Evolutionary conservation across 768 basidiomycete species (phyloP).

Genomic region (Amanita rubescens): DNA sequence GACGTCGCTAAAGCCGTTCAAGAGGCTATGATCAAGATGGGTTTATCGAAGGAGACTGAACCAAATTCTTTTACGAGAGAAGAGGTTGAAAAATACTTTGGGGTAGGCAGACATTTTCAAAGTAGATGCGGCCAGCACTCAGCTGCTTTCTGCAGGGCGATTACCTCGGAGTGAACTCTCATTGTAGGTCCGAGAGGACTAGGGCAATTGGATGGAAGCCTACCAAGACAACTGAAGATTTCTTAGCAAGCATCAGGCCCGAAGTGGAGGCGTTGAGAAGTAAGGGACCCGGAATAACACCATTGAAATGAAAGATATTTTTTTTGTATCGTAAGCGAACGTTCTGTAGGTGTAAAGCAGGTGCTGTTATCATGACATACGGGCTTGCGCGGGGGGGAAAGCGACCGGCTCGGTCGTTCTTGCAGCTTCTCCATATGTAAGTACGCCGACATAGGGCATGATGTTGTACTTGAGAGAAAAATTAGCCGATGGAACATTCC

Average conservation of each 20-base stretch:
- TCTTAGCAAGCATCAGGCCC: constrained; percentile 10
- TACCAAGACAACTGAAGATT: constrained; percentile 25
- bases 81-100: constrained; percentile 36
- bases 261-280: constrained; percentile 27
- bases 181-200: constrained; percentile 29
- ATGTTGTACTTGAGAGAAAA: constrained; percentile 82
- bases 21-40: constrained; percentile 29
- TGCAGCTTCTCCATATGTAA: constrained; percentile 71
- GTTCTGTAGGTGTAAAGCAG: not conserved
- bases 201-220: constrained; percentile 40
- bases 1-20: constrained; percentile 34
- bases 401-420: constrained; percentile 29
- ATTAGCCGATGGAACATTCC: constrained; percentile 55
- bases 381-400: constrained; percentile 33
- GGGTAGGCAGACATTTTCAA: constrained; percentile 13
- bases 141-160: constrained; percentile 14
- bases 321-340: not conserved
- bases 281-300: not conserved
- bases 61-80: constrained; percentile 40
- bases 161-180: constrained; percentile 33
- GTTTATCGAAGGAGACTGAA: constrained; percentile 26
- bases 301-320: not conserved
- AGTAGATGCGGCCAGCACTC: not conserved
- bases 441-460: constrained; percentile 82
- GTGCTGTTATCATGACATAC: constrained; percentile 25